Conservation (phyloP, 2,329 filamentous ascomycete genomes). For the Ophiocordyceps camponoti-floridani region DNA sequence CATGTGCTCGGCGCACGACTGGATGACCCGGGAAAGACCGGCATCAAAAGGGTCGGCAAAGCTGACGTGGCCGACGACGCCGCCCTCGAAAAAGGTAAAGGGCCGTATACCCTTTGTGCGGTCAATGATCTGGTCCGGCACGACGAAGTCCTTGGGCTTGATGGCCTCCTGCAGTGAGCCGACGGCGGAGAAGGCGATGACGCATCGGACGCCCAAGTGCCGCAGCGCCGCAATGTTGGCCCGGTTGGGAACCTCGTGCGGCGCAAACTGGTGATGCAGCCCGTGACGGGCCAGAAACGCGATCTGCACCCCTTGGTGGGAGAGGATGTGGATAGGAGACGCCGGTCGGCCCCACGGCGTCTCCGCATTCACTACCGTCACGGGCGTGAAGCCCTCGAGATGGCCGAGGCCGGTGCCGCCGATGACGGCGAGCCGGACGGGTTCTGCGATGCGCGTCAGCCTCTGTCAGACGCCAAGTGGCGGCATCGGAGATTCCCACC, state of each 20-base stretch:
- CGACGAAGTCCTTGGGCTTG: conserved; percentile 87
- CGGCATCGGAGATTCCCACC: conserved; percentile 20
- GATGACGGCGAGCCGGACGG: conserved; percentile 73
- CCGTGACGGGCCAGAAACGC: conserved; percentile 94
- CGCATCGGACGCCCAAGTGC: conserved; percentile 69
- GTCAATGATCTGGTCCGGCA: conserved; percentile 94
- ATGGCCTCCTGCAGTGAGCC: conserved; percentile 85
- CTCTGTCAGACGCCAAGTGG: conserved; percentile 1
- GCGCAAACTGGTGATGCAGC: conserved; percentile 70
- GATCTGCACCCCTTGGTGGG: conserved; percentile 65
- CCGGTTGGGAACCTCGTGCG: conserved; percentile 84
- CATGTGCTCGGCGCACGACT: conserved; percentile 55
- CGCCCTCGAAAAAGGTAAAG: conserved; percentile 89
- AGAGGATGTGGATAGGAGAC: conserved; percentile 65
- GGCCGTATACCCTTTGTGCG: conserved; percentile 88
- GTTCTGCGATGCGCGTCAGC: conserved; percentile 21
- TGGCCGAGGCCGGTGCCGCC: conserved; percentile 84
- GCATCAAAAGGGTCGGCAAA: conserved; percentile 93
- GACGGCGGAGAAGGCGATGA: conserved; percentile 91
- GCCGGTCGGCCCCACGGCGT: conserved; percentile 83
- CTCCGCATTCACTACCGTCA: conserved; percentile 55
- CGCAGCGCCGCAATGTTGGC: conserved; percentile 98
- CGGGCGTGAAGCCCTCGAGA: conserved; percentile 71
- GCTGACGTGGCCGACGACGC: conserved; percentile 82
- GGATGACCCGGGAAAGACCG: conserved; percentile 57